These are phyloP conservation scores for Jatropha curcas DNA, from an alignment of 345 rosid genomes.

Conservation along the genomic window DNA sequence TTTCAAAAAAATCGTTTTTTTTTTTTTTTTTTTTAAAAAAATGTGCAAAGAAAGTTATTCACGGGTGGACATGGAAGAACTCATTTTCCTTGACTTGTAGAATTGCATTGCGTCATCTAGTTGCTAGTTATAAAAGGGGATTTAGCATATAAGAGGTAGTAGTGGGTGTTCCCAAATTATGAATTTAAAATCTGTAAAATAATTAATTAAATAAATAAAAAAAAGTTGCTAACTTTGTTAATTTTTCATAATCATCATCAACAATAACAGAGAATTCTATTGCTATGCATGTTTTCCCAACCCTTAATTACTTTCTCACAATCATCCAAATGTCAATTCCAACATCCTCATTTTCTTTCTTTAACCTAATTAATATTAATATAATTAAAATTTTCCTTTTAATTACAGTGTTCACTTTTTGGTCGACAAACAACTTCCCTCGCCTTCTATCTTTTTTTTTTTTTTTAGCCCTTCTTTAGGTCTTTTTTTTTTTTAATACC, in stretches of 20 bases:
- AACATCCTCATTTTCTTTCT: neutral
- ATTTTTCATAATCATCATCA: neutral
- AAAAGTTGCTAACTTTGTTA: neutral
- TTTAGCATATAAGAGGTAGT: neutral
- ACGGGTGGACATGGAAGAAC: too few relatives aligned
- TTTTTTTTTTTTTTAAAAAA: too few relatives aligned
- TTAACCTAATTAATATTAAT: neutral
- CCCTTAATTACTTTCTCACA: neutral
- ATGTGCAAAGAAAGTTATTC: too few relatives aligned
- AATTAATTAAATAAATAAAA: neutral
- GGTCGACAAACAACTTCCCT: neutral
- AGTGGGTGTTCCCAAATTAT: neutral
- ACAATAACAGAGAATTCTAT: neutral
- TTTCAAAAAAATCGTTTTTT: too few relatives aligned
- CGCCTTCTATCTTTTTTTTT: neutral
- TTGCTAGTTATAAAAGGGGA: too few relatives aligned
- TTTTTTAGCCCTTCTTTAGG: neutral
- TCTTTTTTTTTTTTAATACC: neutral
- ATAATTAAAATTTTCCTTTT: neutral
- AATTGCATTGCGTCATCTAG: too few relatives aligned
- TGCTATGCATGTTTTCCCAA: neutral
- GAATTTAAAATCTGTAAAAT: neutral
- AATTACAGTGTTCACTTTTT: neutral
- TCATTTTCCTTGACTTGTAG: too few relatives aligned
- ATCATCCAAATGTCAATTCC: constrained; percentile 3